These are phyloP conservation scores for Lecanicillium sp. DNA, from an alignment of 2,329 filamentous ascomycete species.

Conservation along the genomic window DNA sequence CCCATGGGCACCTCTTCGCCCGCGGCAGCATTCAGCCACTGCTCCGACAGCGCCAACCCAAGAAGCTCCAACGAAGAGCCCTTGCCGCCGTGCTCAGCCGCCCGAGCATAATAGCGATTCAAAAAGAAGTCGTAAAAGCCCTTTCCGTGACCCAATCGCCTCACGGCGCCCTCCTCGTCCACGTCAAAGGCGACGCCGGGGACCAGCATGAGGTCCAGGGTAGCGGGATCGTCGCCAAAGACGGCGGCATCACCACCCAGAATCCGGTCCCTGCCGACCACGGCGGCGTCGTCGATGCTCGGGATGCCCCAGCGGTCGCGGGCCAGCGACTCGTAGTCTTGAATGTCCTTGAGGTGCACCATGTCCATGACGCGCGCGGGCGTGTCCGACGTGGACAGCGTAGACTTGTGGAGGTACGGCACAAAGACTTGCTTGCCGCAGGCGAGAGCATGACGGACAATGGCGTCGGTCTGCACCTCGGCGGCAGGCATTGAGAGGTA, in stretches of 20 bases:
- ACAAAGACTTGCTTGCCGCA: slow-evolving; percentile 82
- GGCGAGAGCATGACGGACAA: slow-evolving; percentile 73
- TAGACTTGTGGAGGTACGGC: slow-evolving; percentile 71
- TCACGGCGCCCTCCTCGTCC: slow-evolving; percentile 46
- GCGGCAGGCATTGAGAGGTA: slow-evolving; percentile 89
- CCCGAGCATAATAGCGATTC: slow-evolving; percentile 56
- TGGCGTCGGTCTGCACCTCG: slow-evolving; percentile 76
- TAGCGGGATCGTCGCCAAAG: slow-evolving; percentile 28
- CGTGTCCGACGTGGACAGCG: slow-evolving; percentile 36
- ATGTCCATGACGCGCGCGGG: slow-evolving; percentile 83
- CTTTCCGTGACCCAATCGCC: slow-evolving; percentile 84
- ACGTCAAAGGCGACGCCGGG: slow-evolving; percentile 88
- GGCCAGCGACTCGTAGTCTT: slow-evolving; percentile 71
- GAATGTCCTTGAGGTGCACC: slow-evolving; percentile 65
- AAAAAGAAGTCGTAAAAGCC: slow-evolving; percentile 97
- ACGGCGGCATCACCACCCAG: slow-evolving; percentile 52
- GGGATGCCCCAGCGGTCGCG: slow-evolving; percentile 92
- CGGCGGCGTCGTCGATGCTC: slow-evolving; percentile 61
- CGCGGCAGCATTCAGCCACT: slow-evolving; percentile 56
- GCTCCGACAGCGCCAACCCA: slow-evolving; percentile 79
- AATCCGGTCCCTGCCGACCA: slow-evolving; percentile 62
- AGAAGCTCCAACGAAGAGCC: slow-evolving; percentile 45
- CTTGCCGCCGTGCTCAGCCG: slow-evolving; percentile 23
- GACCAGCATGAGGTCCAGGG: slow-evolving; percentile 80
- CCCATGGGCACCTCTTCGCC: slow-evolving; percentile 65